Conservation (phyloP, 176 grass and related monocot genomes). For the Chrysopogon serrulatus region DNA sequence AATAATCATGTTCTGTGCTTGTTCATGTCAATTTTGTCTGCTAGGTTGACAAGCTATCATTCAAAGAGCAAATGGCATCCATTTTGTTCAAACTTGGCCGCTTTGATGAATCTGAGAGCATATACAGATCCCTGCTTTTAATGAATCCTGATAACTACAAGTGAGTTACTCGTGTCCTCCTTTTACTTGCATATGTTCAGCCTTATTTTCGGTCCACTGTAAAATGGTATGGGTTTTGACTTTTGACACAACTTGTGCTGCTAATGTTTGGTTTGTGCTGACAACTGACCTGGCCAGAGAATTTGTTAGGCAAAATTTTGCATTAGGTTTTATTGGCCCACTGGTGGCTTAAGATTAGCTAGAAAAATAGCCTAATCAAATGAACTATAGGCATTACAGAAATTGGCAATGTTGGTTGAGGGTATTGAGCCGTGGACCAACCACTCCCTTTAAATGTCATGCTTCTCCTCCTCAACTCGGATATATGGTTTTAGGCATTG, state of each 20-base stretch:
- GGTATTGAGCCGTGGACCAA: not conserved
- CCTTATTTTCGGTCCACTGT: not conserved
- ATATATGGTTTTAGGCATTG: not conserved
- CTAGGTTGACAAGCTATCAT: conserved; percentile 90
- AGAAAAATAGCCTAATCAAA: not conserved
- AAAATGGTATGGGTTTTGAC: not conserved
- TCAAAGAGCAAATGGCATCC: conserved; percentile 93
- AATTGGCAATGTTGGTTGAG: not conserved
- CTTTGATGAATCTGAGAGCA: conserved; percentile 77
- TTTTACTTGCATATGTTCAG: not conserved
- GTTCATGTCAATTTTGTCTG: conserved; percentile 29
- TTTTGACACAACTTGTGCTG: not conserved
- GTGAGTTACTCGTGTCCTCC: conserved; percentile 32
- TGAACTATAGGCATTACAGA: not conserved
- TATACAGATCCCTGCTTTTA: conserved; percentile 80
- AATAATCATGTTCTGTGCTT: conserved; percentile 9
- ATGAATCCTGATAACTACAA: conserved; percentile 99
- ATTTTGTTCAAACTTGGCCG: conserved; percentile 69
- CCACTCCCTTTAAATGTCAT: not conserved
- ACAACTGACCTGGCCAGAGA: not conserved
- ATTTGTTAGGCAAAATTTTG: not conserved
- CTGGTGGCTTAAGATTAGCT: not conserved
- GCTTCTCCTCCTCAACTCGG: not conserved
- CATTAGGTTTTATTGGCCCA: not conserved
- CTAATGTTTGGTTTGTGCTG: not conserved